These are phyloP conservation scores for Takashimella tepidaria DNA, from an alignment of 1,284 basidiomycete genomes.

Conservation along the genomic window DNA sequence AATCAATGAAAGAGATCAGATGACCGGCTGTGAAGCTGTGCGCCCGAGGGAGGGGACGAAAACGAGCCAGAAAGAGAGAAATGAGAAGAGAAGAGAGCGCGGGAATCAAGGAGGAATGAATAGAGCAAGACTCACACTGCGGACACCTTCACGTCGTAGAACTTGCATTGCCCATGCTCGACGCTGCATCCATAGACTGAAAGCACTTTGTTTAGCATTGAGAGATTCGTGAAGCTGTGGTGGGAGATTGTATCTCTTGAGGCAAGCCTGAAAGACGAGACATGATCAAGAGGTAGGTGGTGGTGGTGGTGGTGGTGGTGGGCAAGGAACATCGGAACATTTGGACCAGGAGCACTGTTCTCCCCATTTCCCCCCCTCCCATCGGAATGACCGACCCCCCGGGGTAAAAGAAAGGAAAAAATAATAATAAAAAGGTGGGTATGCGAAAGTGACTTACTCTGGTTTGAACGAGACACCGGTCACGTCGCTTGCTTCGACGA, in stretches of 20 bases:
- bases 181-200: constrained; percentile 45
- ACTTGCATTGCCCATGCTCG: constrained; percentile 44
- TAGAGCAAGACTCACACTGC: constrained; percentile 27
- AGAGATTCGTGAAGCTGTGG: not conserved
- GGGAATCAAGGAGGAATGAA: not conserved
- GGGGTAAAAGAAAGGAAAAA: not conserved
- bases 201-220: not conserved
- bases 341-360: not conserved
- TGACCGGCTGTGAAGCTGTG: not conserved
- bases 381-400: not conserved
- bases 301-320: too few species aligned
- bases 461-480: constrained; percentile 46
- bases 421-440: not conserved
- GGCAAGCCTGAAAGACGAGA: not conserved
- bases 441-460: constrained; percentile 29
- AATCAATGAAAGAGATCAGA: not conserved
- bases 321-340: not conserved
- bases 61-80: not conserved
- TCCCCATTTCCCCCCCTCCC: not conserved
- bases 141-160: constrained; percentile 36
- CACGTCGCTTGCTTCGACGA: constrained; percentile 44
- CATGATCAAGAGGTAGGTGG: not conserved
- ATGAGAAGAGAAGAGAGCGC: not conserved
- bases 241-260: not conserved
- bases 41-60: not conserved